Evolutionary conservation across 768 basidiomycete genomes (phyloP).

Genomic region (Calocybe indica): DNA sequence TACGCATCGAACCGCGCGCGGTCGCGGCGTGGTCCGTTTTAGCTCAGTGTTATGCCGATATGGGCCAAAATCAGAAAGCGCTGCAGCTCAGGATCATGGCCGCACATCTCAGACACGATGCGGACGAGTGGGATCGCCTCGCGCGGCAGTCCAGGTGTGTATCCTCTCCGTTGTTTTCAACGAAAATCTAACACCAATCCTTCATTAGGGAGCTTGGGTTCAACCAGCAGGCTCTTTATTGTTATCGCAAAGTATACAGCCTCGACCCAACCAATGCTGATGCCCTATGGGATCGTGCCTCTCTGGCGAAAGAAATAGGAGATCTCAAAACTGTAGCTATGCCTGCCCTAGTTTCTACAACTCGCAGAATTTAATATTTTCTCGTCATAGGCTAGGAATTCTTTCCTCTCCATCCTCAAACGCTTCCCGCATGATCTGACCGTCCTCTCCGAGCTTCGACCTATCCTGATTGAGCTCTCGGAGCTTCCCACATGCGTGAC

Average conservation of each 20-base stretch:
- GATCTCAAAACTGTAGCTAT: constrained; percentile 57
- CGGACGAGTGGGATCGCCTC: constrained; percentile 84
- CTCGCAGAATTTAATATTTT: not conserved
- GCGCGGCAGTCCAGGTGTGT: constrained; percentile 67
- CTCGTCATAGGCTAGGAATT: constrained; percentile 43
- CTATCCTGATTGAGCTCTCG: constrained; percentile 67
- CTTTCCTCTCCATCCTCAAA: constrained; percentile 68
- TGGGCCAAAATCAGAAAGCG: constrained; percentile 61
- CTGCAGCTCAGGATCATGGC: constrained; percentile 85
- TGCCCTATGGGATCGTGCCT: constrained; percentile 86
- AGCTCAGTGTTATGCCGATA: constrained; percentile 76
- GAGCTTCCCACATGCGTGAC: constrained; percentile 60
- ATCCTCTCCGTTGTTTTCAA: not conserved
- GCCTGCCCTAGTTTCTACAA: not conserved
- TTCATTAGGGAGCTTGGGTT: constrained; percentile 55
- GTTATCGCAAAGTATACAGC: constrained; percentile 77
- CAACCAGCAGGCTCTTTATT: constrained; percentile 86
- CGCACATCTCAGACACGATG: constrained; percentile 78
- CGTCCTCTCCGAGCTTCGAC: constrained; percentile 73
- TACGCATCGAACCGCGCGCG: constrained; percentile 88
- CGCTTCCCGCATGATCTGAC: constrained; percentile 74
- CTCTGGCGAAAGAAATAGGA: constrained; percentile 70
- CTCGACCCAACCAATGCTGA: constrained; percentile 79
- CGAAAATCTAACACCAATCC: not conserved
- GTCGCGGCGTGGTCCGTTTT: constrained; percentile 83